A percentile compares a stretch with the other conserved stretches of the same genome.
Conservation (phyloP, 306 rosid genomes). For the Cicer judaicum region DNA sequence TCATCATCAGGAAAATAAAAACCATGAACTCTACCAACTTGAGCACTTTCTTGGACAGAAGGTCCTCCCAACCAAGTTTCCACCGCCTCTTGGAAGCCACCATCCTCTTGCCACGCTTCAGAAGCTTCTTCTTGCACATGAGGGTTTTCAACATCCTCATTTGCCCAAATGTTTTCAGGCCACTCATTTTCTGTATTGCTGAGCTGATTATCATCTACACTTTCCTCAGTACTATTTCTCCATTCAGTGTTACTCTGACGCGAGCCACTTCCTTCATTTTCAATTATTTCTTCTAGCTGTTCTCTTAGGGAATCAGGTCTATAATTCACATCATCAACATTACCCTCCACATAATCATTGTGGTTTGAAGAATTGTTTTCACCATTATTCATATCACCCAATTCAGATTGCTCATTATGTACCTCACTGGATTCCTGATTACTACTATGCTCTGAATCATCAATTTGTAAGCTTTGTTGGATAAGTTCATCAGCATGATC, state of each 20-base stretch:
- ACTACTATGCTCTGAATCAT: conserved; percentile 47
- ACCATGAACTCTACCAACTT: conserved; percentile 55
- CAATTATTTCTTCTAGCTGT: conserved; percentile 51
- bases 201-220: conserved; percentile 52
- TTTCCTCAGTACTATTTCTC: conserved; percentile 50
- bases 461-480: conserved; percentile 48
- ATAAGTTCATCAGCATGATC: conserved; percentile 36
- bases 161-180: conserved; percentile 55
- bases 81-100: conserved; percentile 73
- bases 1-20: conserved; percentile 84
- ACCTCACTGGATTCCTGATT: conserved; percentile 48
- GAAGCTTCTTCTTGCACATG: conserved; percentile 57
- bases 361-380: conserved; percentile 39
- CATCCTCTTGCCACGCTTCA: conserved; percentile 72
- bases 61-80: conserved; percentile 80
- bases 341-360: conserved; percentile 41
- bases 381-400: conserved; percentile 43
- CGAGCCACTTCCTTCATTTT: conserved; percentile 54
- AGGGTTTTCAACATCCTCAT: conserved; percentile 59
- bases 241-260: conserved; percentile 56
- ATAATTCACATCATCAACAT: conserved; percentile 44
- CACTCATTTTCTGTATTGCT: conserved; percentile 55
- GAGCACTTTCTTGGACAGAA: conserved; percentile 62
- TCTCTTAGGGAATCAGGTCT: conserved; percentile 58
- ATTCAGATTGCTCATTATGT: conserved; percentile 52